Base-by-base conservation (phyloP, 148 eudicot species). In the Chenopodium album region DNA sequence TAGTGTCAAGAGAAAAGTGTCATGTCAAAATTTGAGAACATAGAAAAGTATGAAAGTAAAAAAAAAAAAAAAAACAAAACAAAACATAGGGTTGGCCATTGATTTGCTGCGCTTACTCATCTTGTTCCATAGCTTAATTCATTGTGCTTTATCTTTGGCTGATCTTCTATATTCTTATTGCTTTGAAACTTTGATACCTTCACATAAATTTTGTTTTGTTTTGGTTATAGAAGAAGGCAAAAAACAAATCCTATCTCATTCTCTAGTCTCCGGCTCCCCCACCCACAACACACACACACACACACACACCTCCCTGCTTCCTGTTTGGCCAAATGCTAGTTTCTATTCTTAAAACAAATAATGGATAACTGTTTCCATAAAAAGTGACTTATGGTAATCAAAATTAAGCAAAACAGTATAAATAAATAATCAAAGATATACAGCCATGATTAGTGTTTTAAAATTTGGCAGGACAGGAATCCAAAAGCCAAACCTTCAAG, bases 401-500 rank as follows among this genome's bases (percentile, higher is more conserved):
- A 31, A 72, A 17, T 22, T 11, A 11, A 31, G 16, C 31, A 74
- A 23, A 34, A 66, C 47, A 75, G 76, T 44, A 34, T 3, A 37
- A 20, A 20, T 44, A 4, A 64, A 41, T 16, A 37, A 64, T 17
- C 41, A 2, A 26, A 65, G 32, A 20, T 71, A 22, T 13, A 20
- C 44, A 47, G 32, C 9, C 69, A 26, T 66, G 47, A 65, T 54
- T 69, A 9, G 54, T 73, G 26, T 54, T 62, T n/a, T 79, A n/a
- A 12, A 9, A 4, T 7, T 16, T 34, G 62, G 62, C 7, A 78
- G 14, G 62, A 68, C 54, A 59, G 32, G 19, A 4, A 70, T 22
- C 34, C 66, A 77, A 9, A 77, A 78, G 79, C 63, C 83, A 47
- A 76, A 96, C 99, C 92, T 92, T 88, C 65, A 96, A 86, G 76